These are phyloP conservation scores for Phylloporus sp. DNA, from an alignment of 1,284 basidiomycete genomes.

Conservation along the genomic window DNA sequence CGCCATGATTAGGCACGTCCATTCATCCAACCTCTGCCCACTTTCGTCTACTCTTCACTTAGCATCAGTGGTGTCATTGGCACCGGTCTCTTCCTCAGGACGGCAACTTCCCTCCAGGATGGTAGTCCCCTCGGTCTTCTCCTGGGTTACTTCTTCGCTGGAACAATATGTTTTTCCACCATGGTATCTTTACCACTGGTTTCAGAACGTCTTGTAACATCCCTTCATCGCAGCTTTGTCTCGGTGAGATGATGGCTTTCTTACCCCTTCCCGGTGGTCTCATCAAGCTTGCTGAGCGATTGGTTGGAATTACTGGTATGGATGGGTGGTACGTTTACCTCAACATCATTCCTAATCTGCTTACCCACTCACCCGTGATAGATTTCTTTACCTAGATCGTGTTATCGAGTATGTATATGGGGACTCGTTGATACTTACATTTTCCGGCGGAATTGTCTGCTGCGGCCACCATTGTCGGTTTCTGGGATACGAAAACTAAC, in stretches of 20 bases:
- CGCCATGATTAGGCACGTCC: slow-evolving; percentile 41
- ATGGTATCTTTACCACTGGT: slow-evolving; percentile 26
- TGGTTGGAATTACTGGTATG: slow-evolving; percentile 77
- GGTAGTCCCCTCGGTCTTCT: slow-evolving; percentile 44
- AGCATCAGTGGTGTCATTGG: slow-evolving; percentile 56
- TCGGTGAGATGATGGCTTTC: slow-evolving; percentile 46
- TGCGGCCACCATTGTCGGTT: slow-evolving; percentile 68
- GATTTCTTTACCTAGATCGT: slow-evolving; percentile 39
- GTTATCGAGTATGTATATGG: background rate
- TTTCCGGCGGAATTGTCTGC: slow-evolving; percentile 67
- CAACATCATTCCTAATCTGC: background rate
- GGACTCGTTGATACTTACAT: background rate
- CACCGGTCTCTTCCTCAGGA: slow-evolving; percentile 55
- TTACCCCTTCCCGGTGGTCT: slow-evolving; percentile 65
- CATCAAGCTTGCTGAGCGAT: slow-evolving; percentile 72
- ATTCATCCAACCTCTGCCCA: background rate
- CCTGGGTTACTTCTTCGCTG: slow-evolving; percentile 44
- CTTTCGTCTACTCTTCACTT: background rate
- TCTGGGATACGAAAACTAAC: slow-evolving; percentile 62
- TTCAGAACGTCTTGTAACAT: background rate
- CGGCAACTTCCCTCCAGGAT: slow-evolving; percentile 36
- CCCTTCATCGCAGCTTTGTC: slow-evolving; percentile 31
- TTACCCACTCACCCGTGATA: slow-evolving; percentile 14
- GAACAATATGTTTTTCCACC: slow-evolving; percentile 40
- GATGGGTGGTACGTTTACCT: slow-evolving; percentile 56